Conservation (phyloP, 108 stramenopile species). For the Chaetoceros muelleri region DNA sequence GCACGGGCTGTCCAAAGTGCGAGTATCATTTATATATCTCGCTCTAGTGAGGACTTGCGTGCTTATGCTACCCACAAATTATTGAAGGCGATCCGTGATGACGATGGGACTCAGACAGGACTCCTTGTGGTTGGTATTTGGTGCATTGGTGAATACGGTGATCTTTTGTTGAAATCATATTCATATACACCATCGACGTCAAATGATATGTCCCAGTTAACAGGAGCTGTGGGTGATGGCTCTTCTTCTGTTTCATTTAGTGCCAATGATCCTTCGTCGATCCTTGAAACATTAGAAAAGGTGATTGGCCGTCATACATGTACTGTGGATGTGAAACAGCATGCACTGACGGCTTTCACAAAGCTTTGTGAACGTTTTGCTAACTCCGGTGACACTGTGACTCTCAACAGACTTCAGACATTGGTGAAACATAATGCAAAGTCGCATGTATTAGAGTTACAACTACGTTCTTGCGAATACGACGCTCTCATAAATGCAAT, state of each 20-base stretch:
- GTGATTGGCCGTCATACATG: conserved; percentile 67
- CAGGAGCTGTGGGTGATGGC: conserved; percentile 2
- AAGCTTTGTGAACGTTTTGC: conserved; percentile 83
- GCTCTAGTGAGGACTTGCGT: conserved; percentile 60
- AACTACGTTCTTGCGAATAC: conserved; percentile 92
- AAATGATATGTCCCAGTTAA: no score
- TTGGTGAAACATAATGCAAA: conserved; percentile 56
- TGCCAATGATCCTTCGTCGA: conserved; percentile 44
- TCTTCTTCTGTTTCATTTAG: conserved; percentile 39
- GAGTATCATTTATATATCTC: conserved; percentile 73
- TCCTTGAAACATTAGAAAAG: conserved; percentile 58
- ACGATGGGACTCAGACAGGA: conserved; percentile 77
- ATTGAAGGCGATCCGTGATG: conserved; percentile 77
- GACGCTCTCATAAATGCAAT: conserved; percentile 70
- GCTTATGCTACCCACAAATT: conserved; percentile 90
- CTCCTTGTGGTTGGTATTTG: conserved; percentile 88
- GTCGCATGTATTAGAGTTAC: conserved; percentile 85
- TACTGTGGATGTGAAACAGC: conserved; percentile 56
- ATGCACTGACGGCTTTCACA: conserved; percentile 78
- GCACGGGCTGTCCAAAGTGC: conserved; percentile 65
- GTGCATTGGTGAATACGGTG: conserved; percentile 90
- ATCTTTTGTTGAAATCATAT: conserved; percentile 59
- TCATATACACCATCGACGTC: conserved; percentile 39
- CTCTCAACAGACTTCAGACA: conserved; percentile 39
- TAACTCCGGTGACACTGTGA: conserved; percentile 43